A percentile compares a stretch with the other conserved stretches of the same genome.
Evolutionary conservation across 441 rosid species (phyloP).

Genomic region (Bruguiera hainesii): DNA sequence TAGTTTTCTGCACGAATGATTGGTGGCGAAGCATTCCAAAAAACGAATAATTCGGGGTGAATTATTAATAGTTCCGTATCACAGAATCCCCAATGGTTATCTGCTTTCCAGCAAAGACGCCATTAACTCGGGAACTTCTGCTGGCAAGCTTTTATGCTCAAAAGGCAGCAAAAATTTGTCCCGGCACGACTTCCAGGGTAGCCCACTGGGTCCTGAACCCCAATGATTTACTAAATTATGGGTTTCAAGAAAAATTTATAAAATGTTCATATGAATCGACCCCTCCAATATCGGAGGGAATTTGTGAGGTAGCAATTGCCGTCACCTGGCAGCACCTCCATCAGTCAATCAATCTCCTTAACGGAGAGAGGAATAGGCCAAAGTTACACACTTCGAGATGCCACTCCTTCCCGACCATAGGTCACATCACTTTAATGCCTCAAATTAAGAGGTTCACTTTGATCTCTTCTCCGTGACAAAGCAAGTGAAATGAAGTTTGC

Average conservation of each 20-base stretch:
- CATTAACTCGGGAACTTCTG: constrained; percentile 29
- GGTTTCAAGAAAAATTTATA: neutral
- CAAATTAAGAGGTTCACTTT: too few relatives aligned
- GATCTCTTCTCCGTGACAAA: too few relatives aligned
- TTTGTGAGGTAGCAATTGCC: too few relatives aligned
- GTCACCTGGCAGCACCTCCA: too few relatives aligned
- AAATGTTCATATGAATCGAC: too few relatives aligned
- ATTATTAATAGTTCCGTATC: constrained; percentile 17
- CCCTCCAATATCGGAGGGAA: neutral
- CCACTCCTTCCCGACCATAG: too few relatives aligned
- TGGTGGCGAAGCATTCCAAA: neutral
- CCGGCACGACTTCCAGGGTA: constrained; percentile 6
- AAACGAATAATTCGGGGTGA: constrained; percentile 22
- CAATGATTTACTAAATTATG: neutral
- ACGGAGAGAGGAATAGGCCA: too few relatives aligned
- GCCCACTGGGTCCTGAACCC: constrained; percentile 6
- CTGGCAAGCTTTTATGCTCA: constrained; percentile 13
- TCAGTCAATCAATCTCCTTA: too few relatives aligned
- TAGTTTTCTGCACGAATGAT: neutral
- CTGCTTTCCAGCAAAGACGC: constrained; percentile 46
- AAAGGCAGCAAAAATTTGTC: constrained; percentile 21
- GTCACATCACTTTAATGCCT: too few relatives aligned
- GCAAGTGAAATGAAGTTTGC: too few relatives aligned
- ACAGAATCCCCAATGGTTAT: constrained; percentile 9
- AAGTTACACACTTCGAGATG: too few relatives aligned